Percentiles rank a stretch among this genome's conserved stretches.
Evolutionary conservation across 306 rosid species (phyloP).

Genomic region (Prinsepia uniflora): DNA sequence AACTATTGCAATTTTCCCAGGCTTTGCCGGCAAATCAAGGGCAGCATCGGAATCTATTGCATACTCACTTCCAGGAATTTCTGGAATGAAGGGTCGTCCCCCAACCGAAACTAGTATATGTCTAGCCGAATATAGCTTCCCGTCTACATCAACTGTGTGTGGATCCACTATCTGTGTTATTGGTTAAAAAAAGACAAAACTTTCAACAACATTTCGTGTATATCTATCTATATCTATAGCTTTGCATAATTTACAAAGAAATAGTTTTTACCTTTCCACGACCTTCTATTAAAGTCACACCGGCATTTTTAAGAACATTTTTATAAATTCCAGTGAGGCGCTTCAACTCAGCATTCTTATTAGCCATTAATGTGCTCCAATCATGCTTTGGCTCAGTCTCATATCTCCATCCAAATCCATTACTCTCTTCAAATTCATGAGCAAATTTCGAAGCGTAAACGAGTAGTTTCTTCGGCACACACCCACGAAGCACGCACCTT

Average conservation of each 20-base stretch:
- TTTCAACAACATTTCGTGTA: background rate
- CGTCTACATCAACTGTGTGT: constrained; percentile 83
- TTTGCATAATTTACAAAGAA: background rate
- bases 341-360: constrained; percentile 95
- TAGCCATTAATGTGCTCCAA: constrained; percentile 86
- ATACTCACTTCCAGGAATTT: constrained; percentile 78
- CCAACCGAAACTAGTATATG: constrained; percentile 84
- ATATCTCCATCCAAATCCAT: constrained; percentile 92
- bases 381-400: constrained; percentile 86
- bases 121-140: constrained; percentile 77
- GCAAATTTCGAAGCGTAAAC: constrained; percentile 74
- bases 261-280: constrained; percentile 67
- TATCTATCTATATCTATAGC: background rate
- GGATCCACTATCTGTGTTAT: constrained; percentile 66
- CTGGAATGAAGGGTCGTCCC: constrained; percentile 92
- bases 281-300: constrained; percentile 80
- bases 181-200: constrained; percentile 21
- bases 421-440: constrained; percentile 93
- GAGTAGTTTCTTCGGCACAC: constrained; percentile 90
- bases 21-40: constrained; percentile 87
- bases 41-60: constrained; percentile 97
- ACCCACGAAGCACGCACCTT: constrained; percentile 94
- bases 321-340: constrained; percentile 90
- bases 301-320: constrained; percentile 56
- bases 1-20: constrained; percentile 86